Base-by-base conservation (phyloP, 140 eudicot genomes). In the Anethum foeniculum region DNA sequence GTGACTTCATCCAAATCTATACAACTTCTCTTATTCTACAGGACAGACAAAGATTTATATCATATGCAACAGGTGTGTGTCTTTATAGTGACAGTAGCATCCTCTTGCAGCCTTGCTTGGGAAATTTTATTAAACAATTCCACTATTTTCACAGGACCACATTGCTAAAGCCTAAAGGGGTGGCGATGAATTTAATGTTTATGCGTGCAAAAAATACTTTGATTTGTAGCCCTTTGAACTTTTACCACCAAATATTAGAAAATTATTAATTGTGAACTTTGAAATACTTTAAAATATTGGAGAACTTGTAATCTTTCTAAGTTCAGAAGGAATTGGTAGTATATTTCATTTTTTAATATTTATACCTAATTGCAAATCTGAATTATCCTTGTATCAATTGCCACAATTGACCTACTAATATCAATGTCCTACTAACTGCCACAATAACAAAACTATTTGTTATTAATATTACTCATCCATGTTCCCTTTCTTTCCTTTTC, bases 1-100 rank as follows among this genome's bases (percentile, higher is more conserved):
- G 25, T 77, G 80, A 51, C 69, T 77, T 77, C 80, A 51, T 77
- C 68, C 69, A 77, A 34, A 49, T 39, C 51, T 72, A 72, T 72
- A 72, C 48, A 39, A 38, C 18, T 38, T 39, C 32, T 39, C 32
- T 21, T 34, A 19, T 71, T 71, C 76, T 39, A 16, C 48, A 32
- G 48, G 48, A 71, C 28, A 69, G 39, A 30, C 46, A 69, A 38
- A 69, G n/a, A 69, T 69, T 30, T 1, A 69, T 1, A 16, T 23
- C 67, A 10, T 62, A n/a, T 0, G 38, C 38, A 34, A 34, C 3
- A 34, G 38, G 38, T 34, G 38, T n/a, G n/a, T 71, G 76, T 12
- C 43, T 69, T 38, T 38, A 69, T 18, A 30, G 21, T 34, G 46
- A 69, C 75, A 69, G n/a, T 8, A 69, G 23, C 46, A 32, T 15